Conservation (phyloP, 257 asterid genomes). For the Nyctanthes arbortristis region DNA sequence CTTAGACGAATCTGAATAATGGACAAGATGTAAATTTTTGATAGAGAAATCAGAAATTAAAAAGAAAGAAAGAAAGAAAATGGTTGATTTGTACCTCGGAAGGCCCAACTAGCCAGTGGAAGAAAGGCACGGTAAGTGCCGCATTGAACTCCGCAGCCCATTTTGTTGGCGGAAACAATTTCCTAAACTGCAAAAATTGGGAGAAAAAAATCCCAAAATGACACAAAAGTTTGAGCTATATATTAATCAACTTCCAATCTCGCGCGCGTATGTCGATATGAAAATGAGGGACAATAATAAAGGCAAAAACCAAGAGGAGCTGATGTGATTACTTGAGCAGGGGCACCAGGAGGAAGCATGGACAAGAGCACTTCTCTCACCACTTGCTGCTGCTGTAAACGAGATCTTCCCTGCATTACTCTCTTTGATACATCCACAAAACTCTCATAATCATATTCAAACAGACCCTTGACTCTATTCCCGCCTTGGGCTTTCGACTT, state of each 20-base stretch:
- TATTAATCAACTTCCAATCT: too few relatives aligned
- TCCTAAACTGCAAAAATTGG: constrained; percentile 79
- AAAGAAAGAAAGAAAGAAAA: too few relatives aligned
- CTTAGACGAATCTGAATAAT: background rate
- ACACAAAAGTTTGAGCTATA: too few relatives aligned
- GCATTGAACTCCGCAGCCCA: constrained; percentile 97
- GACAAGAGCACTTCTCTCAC: constrained; percentile 86
- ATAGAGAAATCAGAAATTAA: background rate
- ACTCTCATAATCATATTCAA: constrained; percentile 81
- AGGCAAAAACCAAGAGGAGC: too few relatives aligned
- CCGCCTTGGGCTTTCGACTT: constrained; percentile 6
- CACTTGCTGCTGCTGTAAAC: constrained; percentile 76
- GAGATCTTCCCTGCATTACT: constrained; percentile 73
- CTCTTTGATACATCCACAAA: constrained; percentile 73
- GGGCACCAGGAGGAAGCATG: constrained; percentile 97
- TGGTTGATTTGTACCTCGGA: constrained; percentile 58
- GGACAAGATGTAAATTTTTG: background rate
- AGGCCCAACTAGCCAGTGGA: constrained; percentile 96
- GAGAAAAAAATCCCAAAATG: too few relatives aligned
- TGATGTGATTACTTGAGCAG: constrained; percentile 77
- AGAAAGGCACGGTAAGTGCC: constrained; percentile 81
- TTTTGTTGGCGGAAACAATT: constrained; percentile 84
- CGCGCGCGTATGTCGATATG: too few relatives aligned
- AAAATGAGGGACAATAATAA: too few relatives aligned
- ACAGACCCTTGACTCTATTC: constrained; percentile 40